Evolutionary conservation across 192 early-diverging fungal species (phyloP).

Genomic region (Coemansia sp.): DNA sequence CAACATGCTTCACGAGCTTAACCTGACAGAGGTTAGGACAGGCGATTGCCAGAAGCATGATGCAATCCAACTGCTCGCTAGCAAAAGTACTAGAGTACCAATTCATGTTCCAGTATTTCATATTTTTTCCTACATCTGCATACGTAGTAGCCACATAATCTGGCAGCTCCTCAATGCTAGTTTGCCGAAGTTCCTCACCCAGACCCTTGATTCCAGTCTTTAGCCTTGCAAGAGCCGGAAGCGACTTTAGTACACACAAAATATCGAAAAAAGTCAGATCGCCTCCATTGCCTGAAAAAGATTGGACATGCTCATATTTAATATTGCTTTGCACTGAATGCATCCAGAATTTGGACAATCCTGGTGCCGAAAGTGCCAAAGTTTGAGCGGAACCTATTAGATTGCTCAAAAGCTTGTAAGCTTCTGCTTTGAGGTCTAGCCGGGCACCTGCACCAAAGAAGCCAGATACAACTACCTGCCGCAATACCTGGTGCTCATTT

Average conservation of each 20-base stretch:
- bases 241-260: not conserved
- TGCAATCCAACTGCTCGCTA: not conserved
- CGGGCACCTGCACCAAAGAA: too few relatives aligned
- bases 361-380: too few relatives aligned
- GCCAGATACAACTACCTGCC: not conserved
- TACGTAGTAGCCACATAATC: not conserved
- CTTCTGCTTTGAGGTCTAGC: not conserved
- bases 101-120: not conserved
- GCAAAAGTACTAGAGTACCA: not conserved
- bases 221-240: not conserved
- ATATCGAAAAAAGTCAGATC: not conserved
- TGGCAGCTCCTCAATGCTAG: not conserved
- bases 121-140: not conserved
- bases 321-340: too few relatives aligned
- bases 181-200: not conserved
- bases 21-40: not conserved
- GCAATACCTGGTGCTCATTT: not conserved
- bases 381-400: too few relatives aligned
- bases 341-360: too few relatives aligned
- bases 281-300: too few relatives aligned
- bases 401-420: not conserved
- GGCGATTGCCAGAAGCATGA: not conserved
- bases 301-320: too few relatives aligned
- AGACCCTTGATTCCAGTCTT: not conserved
- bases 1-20: not conserved